Evolutionary conservation across 2,329 filamentous ascomycete genomes (phyloP), one percentile per base, ranked within the genome.

Genomic region (Phialemoniopsis sp.): DNA sequence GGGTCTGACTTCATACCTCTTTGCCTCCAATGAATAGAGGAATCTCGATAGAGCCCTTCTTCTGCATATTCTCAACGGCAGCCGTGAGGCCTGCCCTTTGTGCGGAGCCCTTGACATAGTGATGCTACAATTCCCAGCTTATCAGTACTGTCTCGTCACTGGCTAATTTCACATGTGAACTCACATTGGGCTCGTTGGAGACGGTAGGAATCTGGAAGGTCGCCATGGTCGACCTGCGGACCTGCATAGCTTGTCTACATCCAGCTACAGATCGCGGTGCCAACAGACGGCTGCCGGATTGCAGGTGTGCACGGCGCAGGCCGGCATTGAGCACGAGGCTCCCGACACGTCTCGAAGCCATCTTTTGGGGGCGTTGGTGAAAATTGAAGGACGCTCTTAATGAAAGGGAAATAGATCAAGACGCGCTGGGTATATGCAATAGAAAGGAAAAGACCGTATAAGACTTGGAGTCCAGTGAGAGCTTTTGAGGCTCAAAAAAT

Each of bases 141-240:
- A 21, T 17, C 18, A 21, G 13, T 26, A 13, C 16, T 32, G 36
- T 40, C 41, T 8, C 29, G 38, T 43, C 31, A 42, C 36, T 16
- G 21, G 30, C 28, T 21, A 13, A 28, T 5, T 31, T 12, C 17
- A 38, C 39, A 19, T 19, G 18, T n/a, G 31, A n/a, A 73, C 87
- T 63, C 66, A 95, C 90, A 62, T 96, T 98, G n/a, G 89, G 89
- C 70, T 98, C 93, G 60, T 98, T 98, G 59, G 79, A 72, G 53
- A 96, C 80, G 47, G 82, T 82, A 36, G 93, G 93, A 37, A 90
- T 78, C 71, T 88, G 91, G 77, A 96, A 97, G 45, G 80, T 76
- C 36, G 89, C 90, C 47, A 95, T 72, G 8, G 81, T 85, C 41
- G 82, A 66, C 52, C 56, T 53, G 37, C 56, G 66, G 32, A 46